Evolutionary conservation across 2,329 filamentous ascomycete genomes (phyloP).

Genomic region (Cordyceps cicadae): DNA sequence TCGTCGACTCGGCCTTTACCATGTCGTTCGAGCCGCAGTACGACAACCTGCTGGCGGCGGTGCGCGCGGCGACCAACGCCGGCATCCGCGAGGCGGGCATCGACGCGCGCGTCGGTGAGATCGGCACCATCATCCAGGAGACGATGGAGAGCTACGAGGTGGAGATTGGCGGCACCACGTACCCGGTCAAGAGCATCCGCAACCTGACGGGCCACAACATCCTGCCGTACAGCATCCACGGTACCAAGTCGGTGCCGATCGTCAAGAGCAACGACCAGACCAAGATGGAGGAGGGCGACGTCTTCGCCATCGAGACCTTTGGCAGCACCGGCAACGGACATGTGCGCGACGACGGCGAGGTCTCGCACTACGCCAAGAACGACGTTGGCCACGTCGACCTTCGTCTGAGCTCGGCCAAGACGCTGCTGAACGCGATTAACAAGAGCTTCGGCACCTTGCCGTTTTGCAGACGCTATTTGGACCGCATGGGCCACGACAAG

Average conservation of each 20-base stretch:
- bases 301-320: conserved; percentile 94
- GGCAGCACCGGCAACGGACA: conserved; percentile 87
- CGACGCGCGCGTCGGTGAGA: conserved; percentile 79
- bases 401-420: conserved; percentile 73
- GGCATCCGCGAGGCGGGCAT: conserved; percentile 81
- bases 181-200: conserved; percentile 76
- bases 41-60: conserved; percentile 64
- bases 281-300: conserved; percentile 96
- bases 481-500: conserved; percentile 89
- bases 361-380: conserved; percentile 77
- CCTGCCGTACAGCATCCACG: conserved; percentile 81
- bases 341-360: conserved; percentile 80
- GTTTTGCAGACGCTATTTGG: conserved; percentile 83
- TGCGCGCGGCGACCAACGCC: conserved; percentile 72
- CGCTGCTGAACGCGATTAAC: conserved; percentile 78
- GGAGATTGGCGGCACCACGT: conserved; percentile 68
- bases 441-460: conserved; percentile 94
- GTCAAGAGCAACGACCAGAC: conserved; percentile 81
- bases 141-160: conserved; percentile 91
- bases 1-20: conserved; percentile 76
- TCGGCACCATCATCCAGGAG: conserved; percentile 78
- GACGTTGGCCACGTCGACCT: conserved; percentile 71
- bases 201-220: conserved; percentile 90
- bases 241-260: conserved; percentile 87
- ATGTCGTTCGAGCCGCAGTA: conserved; percentile 67